phyloP scores from a whole-genome alignment of 441 rosid genomes.

The Adansonia madagascariensis region DNA sequence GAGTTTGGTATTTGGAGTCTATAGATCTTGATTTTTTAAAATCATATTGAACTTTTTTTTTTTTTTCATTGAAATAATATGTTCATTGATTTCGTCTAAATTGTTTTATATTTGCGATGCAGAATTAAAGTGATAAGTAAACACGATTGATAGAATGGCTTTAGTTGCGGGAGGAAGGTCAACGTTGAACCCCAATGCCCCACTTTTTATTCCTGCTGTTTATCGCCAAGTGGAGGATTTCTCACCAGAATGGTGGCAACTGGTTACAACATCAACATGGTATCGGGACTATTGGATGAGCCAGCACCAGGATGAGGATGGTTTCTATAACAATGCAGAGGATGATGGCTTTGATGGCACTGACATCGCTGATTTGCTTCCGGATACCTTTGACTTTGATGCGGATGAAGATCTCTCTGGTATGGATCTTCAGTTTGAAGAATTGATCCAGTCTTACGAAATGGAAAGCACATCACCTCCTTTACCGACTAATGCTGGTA shows the following conservation, averaged over 20 bases:
- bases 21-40: neutral
- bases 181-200: slow-evolving; percentile 81
- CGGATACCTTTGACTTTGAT: slow-evolving; percentile 65
- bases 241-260: slow-evolving; percentile 93
- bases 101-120: neutral
- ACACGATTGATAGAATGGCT: slow-evolving; percentile 51
- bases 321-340: slow-evolving; percentile 57
- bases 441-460: slow-evolving; percentile 44
- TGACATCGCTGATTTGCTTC: slow-evolving; percentile 60
- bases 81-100: neutral
- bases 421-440: slow-evolving; percentile 51
- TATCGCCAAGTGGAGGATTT: slow-evolving; percentile 80
- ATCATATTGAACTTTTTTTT: slow-evolving; percentile 30
- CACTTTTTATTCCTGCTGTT: slow-evolving; percentile 81
- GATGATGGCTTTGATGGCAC: slow-evolving; percentile 33
- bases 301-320: slow-evolving; percentile 56
- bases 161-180: slow-evolving; percentile 77
- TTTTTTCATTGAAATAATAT: neutral
- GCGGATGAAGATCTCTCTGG: slow-evolving; percentile 54
- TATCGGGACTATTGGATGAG: slow-evolving; percentile 54
- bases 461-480: slow-evolving; percentile 31
- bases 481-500: slow-evolving; percentile 44
- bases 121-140: neutral
- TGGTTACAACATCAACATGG: slow-evolving; percentile 78
- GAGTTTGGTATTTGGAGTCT: neutral